Percentiles rank a stretch among this genome's conserved stretches.
Evolutionary conservation across 495 filamentous ascomycete species (phyloP).

Genomic region (Trichodelitschia bisporula): DNA sequence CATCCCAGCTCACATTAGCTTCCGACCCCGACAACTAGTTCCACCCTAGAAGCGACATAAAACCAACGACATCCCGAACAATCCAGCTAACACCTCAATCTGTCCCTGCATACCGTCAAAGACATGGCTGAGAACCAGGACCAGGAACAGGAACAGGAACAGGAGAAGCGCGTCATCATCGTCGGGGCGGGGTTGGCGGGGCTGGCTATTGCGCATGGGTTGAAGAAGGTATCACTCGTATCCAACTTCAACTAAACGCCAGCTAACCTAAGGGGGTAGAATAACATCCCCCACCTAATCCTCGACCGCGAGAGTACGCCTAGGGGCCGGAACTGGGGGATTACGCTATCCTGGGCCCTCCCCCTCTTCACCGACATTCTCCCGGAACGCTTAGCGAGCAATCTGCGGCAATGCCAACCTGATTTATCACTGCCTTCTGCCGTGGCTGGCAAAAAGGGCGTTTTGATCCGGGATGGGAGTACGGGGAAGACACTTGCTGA

Average conservation of each 20-base stretch:
- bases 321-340: conserved; percentile 1
- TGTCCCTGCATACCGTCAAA: no score
- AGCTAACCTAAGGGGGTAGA: background rate
- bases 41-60: no score
- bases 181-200: conserved; percentile 3
- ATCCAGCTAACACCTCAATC: no score
- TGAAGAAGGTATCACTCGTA: background rate
- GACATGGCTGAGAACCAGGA: no score
- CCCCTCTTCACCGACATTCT: background rate
- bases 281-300: background rate
- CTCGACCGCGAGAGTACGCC: conserved; percentile 1
- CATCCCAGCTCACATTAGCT: no score
- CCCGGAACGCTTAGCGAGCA: background rate
- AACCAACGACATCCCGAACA: no score
- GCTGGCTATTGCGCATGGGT: background rate
- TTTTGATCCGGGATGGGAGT: conserved; percentile 1
- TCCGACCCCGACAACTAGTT: no score
- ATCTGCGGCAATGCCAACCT: background rate
- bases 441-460: background rate
- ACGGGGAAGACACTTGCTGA: background rate
- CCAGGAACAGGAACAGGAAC: no score
- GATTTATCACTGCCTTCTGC: background rate
- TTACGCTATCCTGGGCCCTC: background rate
- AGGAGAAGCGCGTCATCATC: no score
- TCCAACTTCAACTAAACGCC: background rate